Evolutionary conservation across 192 early-diverging fungal species (phyloP).

Genomic region (Podochytrium sp.): DNA sequence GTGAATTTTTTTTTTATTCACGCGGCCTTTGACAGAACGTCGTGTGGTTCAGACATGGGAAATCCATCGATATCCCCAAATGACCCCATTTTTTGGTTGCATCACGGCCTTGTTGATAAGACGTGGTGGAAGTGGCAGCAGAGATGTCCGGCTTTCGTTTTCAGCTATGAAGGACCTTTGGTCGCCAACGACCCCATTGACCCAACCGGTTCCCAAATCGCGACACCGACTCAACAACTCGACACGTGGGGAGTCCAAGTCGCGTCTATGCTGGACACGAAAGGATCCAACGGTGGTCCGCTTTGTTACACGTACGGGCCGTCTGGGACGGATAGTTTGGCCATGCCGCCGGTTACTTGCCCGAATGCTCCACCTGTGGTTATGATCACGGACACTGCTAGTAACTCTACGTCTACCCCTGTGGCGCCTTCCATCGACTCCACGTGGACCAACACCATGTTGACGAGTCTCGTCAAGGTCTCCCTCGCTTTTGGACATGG

Average conservation of each 20-base stretch:
- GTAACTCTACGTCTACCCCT: not conserved
- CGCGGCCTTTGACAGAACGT: not conserved
- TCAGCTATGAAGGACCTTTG: conserved; percentile 11
- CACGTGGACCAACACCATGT: conserved; percentile 5
- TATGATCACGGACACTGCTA: not conserved
- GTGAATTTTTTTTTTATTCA: not conserved
- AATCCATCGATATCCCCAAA: conserved; percentile 24
- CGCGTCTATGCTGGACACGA: conserved; percentile 12
- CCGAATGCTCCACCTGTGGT: not conserved
- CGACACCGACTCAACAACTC: not conserved
- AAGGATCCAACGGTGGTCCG: not conserved
- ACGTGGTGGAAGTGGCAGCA: conserved; percentile 27
- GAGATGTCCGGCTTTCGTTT: conserved; percentile 1
- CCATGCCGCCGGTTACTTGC: conserved; percentile 14
- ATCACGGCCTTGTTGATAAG: not conserved
- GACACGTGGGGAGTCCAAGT: conserved; percentile 16
- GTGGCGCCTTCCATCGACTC: not conserved
- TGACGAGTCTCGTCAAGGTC: not conserved
- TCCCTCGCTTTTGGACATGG: not conserved
- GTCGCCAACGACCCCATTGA: conserved; percentile 1
- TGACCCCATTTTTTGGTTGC: conserved; percentile 19
- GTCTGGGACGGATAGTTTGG: not conserved
- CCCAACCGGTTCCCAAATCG: not conserved
- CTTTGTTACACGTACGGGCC: conserved; percentile 25
- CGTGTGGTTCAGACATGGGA: conserved; percentile 1